Evolutionary conservation across 106 monocot genomes (phyloP), one percentile per base, ranked within the genome.

Genomic region (Platanthera guangdongensis): DNA sequence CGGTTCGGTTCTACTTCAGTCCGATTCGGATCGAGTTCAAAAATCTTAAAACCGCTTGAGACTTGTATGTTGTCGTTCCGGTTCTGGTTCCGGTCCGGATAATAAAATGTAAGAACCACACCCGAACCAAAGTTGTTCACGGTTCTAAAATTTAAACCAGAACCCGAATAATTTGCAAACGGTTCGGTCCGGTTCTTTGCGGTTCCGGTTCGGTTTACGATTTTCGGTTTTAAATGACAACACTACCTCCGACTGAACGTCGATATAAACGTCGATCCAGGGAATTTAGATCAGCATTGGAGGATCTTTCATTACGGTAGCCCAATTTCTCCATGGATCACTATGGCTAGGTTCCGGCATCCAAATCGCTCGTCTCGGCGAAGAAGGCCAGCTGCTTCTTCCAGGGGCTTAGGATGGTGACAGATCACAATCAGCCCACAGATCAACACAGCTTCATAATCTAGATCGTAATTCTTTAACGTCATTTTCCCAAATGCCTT

Each of bases 231-330:
- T n/a, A n/a, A n/a, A n/a, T n/a, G n/a, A n/a, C n/a, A n/a, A n/a
- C n/a, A n/a, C n/a, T n/a, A n/a, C n/a, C n/a, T 81, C 1, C 74
- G 85, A 5, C 83, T 83, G 2, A 81, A 81, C 46, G 50, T 57
- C 2, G 75, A 85, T 74, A 74, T 90, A 7, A 85, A 90, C 39
- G 79, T 85, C 8, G 76, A 78, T 25, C 90, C 90, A 1, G 85
- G 90, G n/a, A 67, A 70, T 67, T 90, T 87, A 13, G 87, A 90
- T 77, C 71, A 87, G 0, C 90, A 90, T 25, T 90, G 90, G 87
- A 87, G 90, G 21, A 85, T 87, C 10, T 83, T 90, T 48, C 45
- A 14, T 16, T 90, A 85, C 28, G 83, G 25, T 87, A 85, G 63
- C 85, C 87, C 3, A 90, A 90, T 73, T 87, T 73, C 74, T 72